phyloP scores from a whole-genome alignment of 805 yeast genomes.

The Lipomyces sp. region DNA sequence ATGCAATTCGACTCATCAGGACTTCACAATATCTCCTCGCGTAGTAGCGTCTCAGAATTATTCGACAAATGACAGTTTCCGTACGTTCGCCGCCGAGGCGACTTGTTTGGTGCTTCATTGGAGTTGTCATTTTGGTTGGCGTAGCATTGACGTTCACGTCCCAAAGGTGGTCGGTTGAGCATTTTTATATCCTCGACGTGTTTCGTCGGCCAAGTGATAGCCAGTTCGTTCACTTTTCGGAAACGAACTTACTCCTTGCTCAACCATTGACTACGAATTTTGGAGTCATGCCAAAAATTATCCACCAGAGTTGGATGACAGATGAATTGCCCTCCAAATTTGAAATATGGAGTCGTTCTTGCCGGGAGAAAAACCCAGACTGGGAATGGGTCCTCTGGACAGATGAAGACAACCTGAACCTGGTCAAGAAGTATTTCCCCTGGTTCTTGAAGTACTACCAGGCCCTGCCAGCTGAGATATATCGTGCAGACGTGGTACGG shows the following conservation, averaged over 20 bases:
- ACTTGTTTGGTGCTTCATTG: too few species aligned
- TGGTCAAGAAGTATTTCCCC: neutral
- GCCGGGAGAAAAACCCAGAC: neutral
- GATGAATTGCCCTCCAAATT: neutral
- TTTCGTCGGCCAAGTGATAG: too few species aligned
- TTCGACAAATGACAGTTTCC: too few species aligned
- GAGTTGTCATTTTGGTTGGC: too few species aligned
- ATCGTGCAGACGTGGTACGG: neutral
- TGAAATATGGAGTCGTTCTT: neutral
- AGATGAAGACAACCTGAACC: neutral
- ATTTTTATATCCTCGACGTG: too few species aligned
- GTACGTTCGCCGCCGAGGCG: too few species aligned
- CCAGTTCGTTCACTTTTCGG: too few species aligned
- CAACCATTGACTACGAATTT: neutral
- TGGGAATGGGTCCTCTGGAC: neutral
- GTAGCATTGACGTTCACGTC: too few species aligned
- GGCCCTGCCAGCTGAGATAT: neutral
- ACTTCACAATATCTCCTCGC: too few species aligned
- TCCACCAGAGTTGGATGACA: neutral
- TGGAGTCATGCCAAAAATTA: neutral
- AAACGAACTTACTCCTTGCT: neutral
- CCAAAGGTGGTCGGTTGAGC: too few species aligned
- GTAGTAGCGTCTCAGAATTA: too few species aligned
- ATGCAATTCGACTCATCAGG: too few species aligned
- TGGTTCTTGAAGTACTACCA: neutral